A percentile compares a stretch with the other conserved stretches of the same genome.
phyloP scores from a whole-genome alignment of 2,329 filamentous ascomycete species.

The Pseudogymnoascus sp. region DNA sequence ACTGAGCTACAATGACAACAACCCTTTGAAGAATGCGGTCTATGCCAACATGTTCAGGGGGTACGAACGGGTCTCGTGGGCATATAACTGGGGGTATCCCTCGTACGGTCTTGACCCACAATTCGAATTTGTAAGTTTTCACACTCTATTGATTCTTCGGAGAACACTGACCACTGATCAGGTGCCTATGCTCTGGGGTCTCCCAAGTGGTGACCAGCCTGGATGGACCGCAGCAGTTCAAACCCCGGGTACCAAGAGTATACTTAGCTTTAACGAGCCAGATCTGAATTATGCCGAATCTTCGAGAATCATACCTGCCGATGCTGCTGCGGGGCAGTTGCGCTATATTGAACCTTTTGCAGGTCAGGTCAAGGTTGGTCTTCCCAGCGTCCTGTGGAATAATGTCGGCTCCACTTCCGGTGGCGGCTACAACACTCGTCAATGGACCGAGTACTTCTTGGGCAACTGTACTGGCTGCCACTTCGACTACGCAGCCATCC shows the following conservation, averaged over 20 bases:
- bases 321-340: slow-evolving; percentile 33
- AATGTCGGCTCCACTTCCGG: slow-evolving; percentile 20
- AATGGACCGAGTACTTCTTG: slow-evolving; percentile 35
- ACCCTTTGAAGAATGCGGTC: slow-evolving; percentile 11
- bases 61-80: slow-evolving; percentile 44
- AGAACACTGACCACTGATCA: slow-evolving; percentile 28
- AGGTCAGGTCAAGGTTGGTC: slow-evolving; percentile 32
- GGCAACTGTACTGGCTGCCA: slow-evolving; percentile 31
- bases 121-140: slow-evolving; percentile 30
- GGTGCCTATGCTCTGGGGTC: slow-evolving; percentile 59
- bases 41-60: slow-evolving; percentile 35
- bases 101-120: slow-evolving; percentile 32
- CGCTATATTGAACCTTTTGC: slow-evolving; percentile 35
- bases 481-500: slow-evolving; percentile 37
- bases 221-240: slow-evolving; percentile 45
- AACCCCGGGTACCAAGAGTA: slow-evolving; percentile 44
- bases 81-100: slow-evolving; percentile 57
- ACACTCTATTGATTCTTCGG: neutral
- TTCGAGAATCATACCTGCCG: slow-evolving; percentile 35
- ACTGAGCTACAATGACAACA: slow-evolving; percentile 54
- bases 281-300: slow-evolving; percentile 44
- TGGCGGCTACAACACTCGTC: slow-evolving; percentile 29
- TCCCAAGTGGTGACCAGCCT: slow-evolving; percentile 30
- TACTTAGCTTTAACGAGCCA: slow-evolving; percentile 64
- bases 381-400: slow-evolving; percentile 34